A percentile compares a stretch with the other conserved stretches of the same genome.
Evolutionary conservation across 2,329 filamentous ascomycete species (phyloP).

Genomic region (Aspergillus neoniger): DNA sequence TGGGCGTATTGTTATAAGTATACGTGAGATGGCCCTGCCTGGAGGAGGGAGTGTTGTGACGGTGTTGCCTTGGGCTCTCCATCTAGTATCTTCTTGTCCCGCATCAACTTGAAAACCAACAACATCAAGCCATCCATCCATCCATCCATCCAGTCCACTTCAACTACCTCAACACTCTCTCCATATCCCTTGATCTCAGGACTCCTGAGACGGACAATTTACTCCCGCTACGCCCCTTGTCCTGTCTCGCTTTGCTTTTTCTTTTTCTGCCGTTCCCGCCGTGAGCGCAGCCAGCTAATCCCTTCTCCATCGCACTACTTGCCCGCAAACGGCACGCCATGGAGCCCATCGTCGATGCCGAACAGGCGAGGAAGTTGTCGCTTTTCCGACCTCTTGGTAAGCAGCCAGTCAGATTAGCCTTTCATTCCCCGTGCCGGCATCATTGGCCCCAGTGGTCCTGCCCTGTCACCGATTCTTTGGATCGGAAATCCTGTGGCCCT

Average conservation of each 20-base stretch:
- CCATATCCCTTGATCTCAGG: neutral
- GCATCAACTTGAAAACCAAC: neutral
- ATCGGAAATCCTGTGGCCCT: conserved; percentile 14
- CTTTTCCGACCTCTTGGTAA: conserved; percentile 49
- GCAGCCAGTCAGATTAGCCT: conserved; percentile 38
- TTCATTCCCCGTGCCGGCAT: conserved; percentile 35
- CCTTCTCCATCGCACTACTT: conserved; percentile 14
- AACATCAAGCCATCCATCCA: neutral
- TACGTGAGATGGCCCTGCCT: neutral
- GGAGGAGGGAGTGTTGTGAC: neutral
- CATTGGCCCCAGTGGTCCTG: conserved; percentile 31
- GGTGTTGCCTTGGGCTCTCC: neutral
- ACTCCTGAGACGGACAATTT: neutral
- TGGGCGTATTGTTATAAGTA: neutral
- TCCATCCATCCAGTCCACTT: neutral
- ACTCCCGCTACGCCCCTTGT: neutral
- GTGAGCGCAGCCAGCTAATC: conserved; percentile 24
- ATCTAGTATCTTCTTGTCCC: neutral
- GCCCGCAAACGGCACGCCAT: conserved; percentile 21
- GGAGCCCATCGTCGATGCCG: conserved; percentile 37
- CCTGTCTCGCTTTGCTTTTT: neutral
- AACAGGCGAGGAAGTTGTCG: conserved; percentile 46
- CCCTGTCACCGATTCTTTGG: conserved; percentile 8
- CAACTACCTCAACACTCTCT: neutral
- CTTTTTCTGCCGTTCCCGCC: conserved; percentile 21